Evolutionary conservation across 768 basidiomycete genomes (phyloP).

Genomic region (Tulasnella sp.): DNA sequence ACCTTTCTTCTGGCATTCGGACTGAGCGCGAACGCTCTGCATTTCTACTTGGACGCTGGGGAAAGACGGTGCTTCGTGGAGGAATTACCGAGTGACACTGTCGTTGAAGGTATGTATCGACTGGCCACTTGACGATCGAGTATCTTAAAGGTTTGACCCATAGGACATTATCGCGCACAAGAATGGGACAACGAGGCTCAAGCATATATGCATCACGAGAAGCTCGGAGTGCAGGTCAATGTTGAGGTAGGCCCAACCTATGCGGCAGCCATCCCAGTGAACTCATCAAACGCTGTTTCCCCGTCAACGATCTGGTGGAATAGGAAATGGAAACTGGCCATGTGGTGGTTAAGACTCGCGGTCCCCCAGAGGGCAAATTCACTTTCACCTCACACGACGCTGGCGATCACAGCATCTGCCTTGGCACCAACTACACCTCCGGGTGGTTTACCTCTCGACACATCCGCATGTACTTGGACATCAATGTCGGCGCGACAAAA

Average conservation of each 20-base stretch:
- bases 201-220: slow-evolving; percentile 54
- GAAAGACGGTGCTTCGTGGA: slow-evolving; percentile 94
- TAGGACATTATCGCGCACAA: slow-evolving; percentile 85
- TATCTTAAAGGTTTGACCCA: not conserved
- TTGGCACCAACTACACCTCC: slow-evolving; percentile 78
- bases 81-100: slow-evolving; percentile 89
- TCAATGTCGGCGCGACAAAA: slow-evolving; percentile 81
- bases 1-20: not conserved
- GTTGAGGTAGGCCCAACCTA: slow-evolving; percentile 55
- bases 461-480: slow-evolving; percentile 88
- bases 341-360: slow-evolving; percentile 76
- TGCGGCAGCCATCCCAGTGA: not conserved
- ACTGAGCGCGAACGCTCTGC: slow-evolving; percentile 52
- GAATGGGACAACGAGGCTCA: slow-evolving; percentile 76
- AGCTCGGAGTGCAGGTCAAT: slow-evolving; percentile 81
- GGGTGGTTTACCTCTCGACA: slow-evolving; percentile 74
- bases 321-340: slow-evolving; percentile 84
- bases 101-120: slow-evolving; percentile 64
- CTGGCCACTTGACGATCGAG: slow-evolving; percentile 1
- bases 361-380: slow-evolving; percentile 81
- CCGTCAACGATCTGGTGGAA: not conserved
- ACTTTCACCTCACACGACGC: slow-evolving; percentile 97
- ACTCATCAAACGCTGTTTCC: not conserved
- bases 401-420: slow-evolving; percentile 94
- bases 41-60: slow-evolving; percentile 93